These are phyloP conservation scores for Ophioceras dolichostomum DNA, from an alignment of 2,329 filamentous ascomycete genomes.

Conservation along the genomic window DNA sequence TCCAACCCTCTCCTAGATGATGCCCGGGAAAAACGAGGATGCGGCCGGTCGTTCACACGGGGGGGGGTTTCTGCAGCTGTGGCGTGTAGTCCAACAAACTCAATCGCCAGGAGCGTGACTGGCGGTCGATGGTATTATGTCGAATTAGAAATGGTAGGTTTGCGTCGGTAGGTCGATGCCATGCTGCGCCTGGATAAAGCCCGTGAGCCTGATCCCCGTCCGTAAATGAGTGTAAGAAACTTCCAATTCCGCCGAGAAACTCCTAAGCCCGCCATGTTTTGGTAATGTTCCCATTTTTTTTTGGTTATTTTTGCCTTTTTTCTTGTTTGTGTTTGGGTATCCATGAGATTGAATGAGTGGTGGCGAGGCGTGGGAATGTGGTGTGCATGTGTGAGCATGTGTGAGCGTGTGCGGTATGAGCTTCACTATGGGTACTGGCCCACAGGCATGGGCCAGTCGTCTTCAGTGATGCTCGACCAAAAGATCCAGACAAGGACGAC, in stretches of 20 bases:
- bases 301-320: neutral
- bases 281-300: neutral
- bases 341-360: too few species aligned
- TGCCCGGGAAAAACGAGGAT: too few species aligned
- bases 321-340: constrained; percentile 23
- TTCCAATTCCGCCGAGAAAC: constrained; percentile 2
- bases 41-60: too few species aligned
- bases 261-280: constrained; percentile 1
- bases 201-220: neutral
- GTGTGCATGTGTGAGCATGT: too few species aligned
- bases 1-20: too few species aligned
- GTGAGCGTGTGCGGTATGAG: too few species aligned
- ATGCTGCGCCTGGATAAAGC: neutral
- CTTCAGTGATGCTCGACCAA: constrained; percentile 98
- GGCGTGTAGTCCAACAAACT: too few species aligned
- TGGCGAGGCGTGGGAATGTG: too few species aligned
- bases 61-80: too few species aligned
- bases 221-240: constrained; percentile 1
- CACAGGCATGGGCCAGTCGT: constrained; percentile 72
- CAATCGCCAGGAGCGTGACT: too few species aligned
- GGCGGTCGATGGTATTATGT: too few species aligned
- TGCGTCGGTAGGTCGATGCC: neutral
- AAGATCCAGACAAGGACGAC: constrained; percentile 84
- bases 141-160: neutral
- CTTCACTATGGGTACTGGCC: constrained; percentile 14